Percentiles rank a stretch among this genome's conserved stretches.
Evolutionary conservation across 2,329 filamentous ascomycete species (phyloP).

Genomic region (Passalora sequoiae): DNA sequence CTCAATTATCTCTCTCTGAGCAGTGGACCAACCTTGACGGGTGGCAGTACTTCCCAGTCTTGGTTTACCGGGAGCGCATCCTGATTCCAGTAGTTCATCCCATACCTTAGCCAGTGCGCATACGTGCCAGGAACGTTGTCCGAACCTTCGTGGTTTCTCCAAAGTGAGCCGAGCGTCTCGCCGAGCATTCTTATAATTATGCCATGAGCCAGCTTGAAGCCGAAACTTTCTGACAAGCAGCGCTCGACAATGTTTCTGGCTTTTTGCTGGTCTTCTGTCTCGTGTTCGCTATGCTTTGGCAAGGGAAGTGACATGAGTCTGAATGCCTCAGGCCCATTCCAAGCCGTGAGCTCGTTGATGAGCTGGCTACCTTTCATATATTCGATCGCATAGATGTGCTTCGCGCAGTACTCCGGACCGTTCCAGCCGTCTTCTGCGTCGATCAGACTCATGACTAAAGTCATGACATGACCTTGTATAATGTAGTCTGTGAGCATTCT

Average conservation of each 20-base stretch:
- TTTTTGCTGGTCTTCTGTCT: constrained; percentile 44
- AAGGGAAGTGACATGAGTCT: constrained; percentile 46
- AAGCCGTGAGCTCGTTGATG: constrained; percentile 50
- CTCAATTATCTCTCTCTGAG: constrained; percentile 12
- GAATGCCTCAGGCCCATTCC: constrained; percentile 49
- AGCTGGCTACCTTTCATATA: constrained; percentile 50
- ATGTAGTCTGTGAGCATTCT: constrained; percentile 53
- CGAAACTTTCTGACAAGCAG: constrained; percentile 48
- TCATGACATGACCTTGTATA: constrained; percentile 52
- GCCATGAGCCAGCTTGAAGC: constrained; percentile 54
- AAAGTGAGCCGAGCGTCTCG: constrained; percentile 50
- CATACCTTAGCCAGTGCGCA: constrained; percentile 52
- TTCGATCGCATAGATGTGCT: constrained; percentile 49
- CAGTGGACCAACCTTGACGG: constrained; percentile 40
- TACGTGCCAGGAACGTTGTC: constrained; percentile 51
- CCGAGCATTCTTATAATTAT: constrained; percentile 48
- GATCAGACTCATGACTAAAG: constrained; percentile 48
- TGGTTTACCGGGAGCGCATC: constrained; percentile 37
- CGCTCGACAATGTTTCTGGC: constrained; percentile 51
- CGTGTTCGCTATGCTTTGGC: constrained; percentile 37
- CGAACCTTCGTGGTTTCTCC: constrained; percentile 47
- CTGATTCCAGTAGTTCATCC: constrained; percentile 46
- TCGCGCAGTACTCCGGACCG: constrained; percentile 47
- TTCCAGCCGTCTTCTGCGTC: constrained; percentile 51
- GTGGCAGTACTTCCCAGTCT: constrained; percentile 34